Evolutionary conservation across 2,329 filamentous ascomycete species (phyloP).

Genomic region (Monilinia fructigena): DNA sequence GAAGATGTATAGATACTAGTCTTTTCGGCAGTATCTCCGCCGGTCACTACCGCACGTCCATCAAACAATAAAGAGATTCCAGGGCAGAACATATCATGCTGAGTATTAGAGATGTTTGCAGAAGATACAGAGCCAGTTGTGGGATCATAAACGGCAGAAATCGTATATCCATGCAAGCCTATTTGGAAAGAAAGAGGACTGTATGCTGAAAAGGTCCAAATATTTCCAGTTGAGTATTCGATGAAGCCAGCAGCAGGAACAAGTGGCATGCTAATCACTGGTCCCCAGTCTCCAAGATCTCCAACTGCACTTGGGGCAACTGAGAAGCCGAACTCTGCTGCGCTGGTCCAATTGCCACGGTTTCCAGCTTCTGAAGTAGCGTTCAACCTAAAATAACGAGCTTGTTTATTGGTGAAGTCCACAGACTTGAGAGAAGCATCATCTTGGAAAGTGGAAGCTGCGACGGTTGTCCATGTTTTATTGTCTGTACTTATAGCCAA

Average conservation of each 20-base stretch:
- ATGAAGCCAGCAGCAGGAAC: constrained; percentile 28
- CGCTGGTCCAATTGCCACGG: constrained; percentile 26
- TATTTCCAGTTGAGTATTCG: constrained; percentile 24
- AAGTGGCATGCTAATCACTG: constrained; percentile 29
- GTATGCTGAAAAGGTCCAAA: constrained; percentile 28
- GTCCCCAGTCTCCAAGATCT: constrained; percentile 26
- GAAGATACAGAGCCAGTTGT: constrained; percentile 33
- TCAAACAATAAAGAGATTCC: constrained; percentile 27
- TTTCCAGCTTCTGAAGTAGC: constrained; percentile 30
- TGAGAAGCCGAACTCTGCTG: constrained; percentile 25
- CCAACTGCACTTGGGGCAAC: constrained; percentile 8
- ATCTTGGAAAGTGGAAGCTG: constrained; percentile 32
- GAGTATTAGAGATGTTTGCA: constrained; percentile 34
- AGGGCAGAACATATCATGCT: constrained; percentile 33
- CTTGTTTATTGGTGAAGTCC: constrained; percentile 20
- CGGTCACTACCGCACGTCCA: constrained; percentile 25
- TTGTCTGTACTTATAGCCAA: constrained; percentile 39
- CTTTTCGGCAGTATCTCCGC: constrained; percentile 25
- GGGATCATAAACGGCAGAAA: constrained; percentile 40
- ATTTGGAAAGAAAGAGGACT: constrained; percentile 15
- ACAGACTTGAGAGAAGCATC: constrained; percentile 22
- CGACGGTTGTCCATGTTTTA: constrained; percentile 37
- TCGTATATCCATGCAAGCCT: constrained; percentile 34
- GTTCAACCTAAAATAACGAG: constrained; percentile 26
- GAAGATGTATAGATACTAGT: constrained; percentile 26